Conservation (phyloP, 2,329 filamentous ascomycete genomes). For the Ophiostoma sp. region DNA sequence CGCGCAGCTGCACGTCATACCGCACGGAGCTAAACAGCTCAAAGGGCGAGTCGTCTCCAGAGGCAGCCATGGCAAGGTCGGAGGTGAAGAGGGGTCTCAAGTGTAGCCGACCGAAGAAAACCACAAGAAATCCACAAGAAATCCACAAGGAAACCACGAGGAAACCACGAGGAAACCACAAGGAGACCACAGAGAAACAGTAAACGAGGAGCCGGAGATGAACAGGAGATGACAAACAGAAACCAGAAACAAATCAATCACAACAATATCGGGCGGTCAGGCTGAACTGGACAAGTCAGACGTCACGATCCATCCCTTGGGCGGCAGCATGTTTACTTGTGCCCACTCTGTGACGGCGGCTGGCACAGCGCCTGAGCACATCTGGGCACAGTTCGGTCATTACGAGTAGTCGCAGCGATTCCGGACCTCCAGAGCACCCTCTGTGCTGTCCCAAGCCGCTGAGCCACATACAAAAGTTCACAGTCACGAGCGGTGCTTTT, state of each 20-base stretch:
- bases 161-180: no score
- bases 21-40: slow-evolving; percentile 64
- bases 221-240: no score
- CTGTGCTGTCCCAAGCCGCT: slow-evolving; percentile 1
- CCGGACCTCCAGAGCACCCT: neutral
- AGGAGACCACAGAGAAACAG: neutral
- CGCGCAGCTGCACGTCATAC: slow-evolving; percentile 57
- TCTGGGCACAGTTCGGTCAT: neutral
- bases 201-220: neutral
- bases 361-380: neutral
- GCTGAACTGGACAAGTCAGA: neutral
- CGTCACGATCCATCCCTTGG: neutral
- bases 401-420: neutral
- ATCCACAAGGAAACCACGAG: no score
- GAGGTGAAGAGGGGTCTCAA: neutral
- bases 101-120: no score
- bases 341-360: neutral
- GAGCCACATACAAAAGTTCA: neutral
- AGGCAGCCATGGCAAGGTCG: slow-evolving; percentile 24
- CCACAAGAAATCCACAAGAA: neutral
- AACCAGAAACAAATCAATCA: neutral
- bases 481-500: neutral
- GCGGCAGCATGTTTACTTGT: neutral
- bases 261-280: neutral
- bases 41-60: slow-evolving; percentile 29